Conservation (phyloP, 768 basidiomycete genomes). For the Tricholoma furcatifolium region DNA sequence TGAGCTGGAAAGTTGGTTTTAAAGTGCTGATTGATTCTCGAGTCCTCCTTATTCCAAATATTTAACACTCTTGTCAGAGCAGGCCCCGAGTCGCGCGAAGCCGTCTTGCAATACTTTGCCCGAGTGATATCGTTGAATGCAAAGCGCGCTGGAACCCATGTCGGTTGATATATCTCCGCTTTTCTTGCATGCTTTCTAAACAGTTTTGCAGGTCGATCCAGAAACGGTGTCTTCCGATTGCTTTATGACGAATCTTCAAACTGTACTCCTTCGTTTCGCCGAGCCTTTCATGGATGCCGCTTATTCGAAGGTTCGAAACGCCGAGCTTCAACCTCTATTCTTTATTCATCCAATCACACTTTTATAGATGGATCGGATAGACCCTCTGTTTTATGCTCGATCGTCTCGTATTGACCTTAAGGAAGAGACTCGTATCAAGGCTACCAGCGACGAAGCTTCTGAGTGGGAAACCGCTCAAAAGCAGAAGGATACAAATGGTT, state of each 20-base stretch:
- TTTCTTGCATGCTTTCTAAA: not conserved
- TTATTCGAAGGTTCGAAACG: constrained; percentile 69
- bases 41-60: constrained; percentile 77
- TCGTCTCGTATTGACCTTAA: constrained; percentile 71
- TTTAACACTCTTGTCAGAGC: constrained; percentile 89
- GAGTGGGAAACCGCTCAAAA: constrained; percentile 62
- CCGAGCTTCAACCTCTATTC: not conserved
- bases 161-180: constrained; percentile 22
- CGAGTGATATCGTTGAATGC: constrained; percentile 71
- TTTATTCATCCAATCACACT: not conserved
- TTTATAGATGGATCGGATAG: constrained; percentile 84
- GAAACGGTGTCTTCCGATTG: constrained; percentile 86
- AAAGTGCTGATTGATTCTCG: not conserved
- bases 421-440: constrained; percentile 94
- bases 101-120: constrained; percentile 80
- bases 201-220: constrained; percentile 63
- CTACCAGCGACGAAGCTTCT: constrained; percentile 82
- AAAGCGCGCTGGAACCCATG: constrained; percentile 91
- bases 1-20: not conserved
- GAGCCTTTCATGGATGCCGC: constrained; percentile 94
- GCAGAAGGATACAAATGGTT: constrained; percentile 46
- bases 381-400: constrained; percentile 75
- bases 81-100: constrained; percentile 75
- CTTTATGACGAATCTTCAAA: constrained; percentile 89
- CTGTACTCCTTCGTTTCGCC: constrained; percentile 79